Conservation (phyloP, 2,329 filamentous ascomycete species). For the Beauveria brongniartii region DNA sequence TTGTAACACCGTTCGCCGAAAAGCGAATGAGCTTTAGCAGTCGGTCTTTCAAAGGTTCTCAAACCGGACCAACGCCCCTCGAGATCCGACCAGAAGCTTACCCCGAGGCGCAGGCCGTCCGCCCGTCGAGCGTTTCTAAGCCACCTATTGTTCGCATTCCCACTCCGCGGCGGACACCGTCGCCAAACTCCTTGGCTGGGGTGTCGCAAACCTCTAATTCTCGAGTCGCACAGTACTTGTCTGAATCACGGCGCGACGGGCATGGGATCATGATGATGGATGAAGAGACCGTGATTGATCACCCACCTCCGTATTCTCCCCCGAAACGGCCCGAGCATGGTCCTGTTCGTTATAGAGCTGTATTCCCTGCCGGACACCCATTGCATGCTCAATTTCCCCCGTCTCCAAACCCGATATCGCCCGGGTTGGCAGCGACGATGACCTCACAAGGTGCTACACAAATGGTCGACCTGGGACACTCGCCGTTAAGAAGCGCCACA, state of each 20-base stretch:
- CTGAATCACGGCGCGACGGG: slow-evolving; percentile 13
- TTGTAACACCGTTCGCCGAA: slow-evolving; percentile 60
- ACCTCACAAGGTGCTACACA: slow-evolving; percentile 52
- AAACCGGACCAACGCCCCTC: slow-evolving; percentile 1
- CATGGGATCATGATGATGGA: slow-evolving; percentile 31
- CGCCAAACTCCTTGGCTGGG: slow-evolving; percentile 16
- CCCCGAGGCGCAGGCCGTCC: slow-evolving; percentile 6
- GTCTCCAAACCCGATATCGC: slow-evolving; percentile 55
- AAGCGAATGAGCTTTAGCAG: slow-evolving; percentile 35
- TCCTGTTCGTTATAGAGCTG: slow-evolving; percentile 44
- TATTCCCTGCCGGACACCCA: slow-evolving; percentile 48
- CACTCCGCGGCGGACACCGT: slow-evolving; percentile 26
- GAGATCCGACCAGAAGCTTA: slow-evolving; percentile 4
- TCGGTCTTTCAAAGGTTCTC: slow-evolving; percentile 22
- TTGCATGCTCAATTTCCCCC: slow-evolving; percentile 40
- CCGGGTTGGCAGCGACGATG: slow-evolving; percentile 54
- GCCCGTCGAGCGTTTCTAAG: not conserved
- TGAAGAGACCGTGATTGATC: slow-evolving; percentile 25
- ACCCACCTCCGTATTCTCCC: slow-evolving; percentile 50
- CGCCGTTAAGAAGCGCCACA: slow-evolving; percentile 21
- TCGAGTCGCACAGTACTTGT: slow-evolving; percentile 9
- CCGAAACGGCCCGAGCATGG: slow-evolving; percentile 29
- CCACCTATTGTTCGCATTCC: slow-evolving; percentile 30
- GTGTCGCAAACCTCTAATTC: slow-evolving; percentile 16
- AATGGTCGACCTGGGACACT: slow-evolving; percentile 51